Evolutionary conservation across 2,329 filamentous ascomycete species (phyloP).

Genomic region (Zarea fungicola): DNA sequence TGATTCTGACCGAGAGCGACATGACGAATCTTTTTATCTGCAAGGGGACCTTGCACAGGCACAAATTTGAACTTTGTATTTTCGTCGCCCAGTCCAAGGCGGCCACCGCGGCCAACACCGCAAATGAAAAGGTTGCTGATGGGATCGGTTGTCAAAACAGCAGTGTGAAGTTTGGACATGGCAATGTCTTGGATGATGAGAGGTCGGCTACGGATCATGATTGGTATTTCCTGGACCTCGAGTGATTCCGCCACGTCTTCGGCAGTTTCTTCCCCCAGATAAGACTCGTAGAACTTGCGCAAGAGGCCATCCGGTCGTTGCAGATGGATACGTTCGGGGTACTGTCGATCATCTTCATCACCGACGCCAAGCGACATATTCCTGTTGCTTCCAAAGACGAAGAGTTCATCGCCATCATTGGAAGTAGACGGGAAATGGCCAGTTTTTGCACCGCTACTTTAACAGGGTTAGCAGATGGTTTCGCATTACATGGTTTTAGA

Average conservation of each 20-base stretch:
- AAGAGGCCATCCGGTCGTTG: slow-evolving; percentile 73
- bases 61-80: slow-evolving; percentile 82
- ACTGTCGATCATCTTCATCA: slow-evolving; percentile 93
- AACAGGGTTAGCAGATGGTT: background rate
- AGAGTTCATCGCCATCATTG: slow-evolving; percentile 71
- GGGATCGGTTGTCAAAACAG: slow-evolving; percentile 79
- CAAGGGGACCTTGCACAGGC: slow-evolving; percentile 71
- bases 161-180: slow-evolving; percentile 89
- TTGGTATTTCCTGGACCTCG: slow-evolving; percentile 57
- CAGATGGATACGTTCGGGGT: slow-evolving; percentile 76
- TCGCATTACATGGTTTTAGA: background rate
- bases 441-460: slow-evolving; percentile 2
- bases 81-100: slow-evolving; percentile 85
- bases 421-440: slow-evolving; percentile 8
- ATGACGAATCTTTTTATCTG: slow-evolving; percentile 67
- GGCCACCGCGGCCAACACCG: slow-evolving; percentile 84
- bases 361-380: slow-evolving; percentile 89
- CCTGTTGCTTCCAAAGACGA: slow-evolving; percentile 93
- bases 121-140: slow-evolving; percentile 89
- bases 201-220: slow-evolving; percentile 64
- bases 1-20: slow-evolving; percentile 90
- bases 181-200: slow-evolving; percentile 74
- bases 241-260: slow-evolving; percentile 24
- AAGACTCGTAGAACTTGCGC: slow-evolving; percentile 65
- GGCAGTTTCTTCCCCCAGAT: slow-evolving; percentile 45